Conservation (phyloP, 2,329 filamentous ascomycete genomes). For the Fusarium guadeloupense region DNA sequence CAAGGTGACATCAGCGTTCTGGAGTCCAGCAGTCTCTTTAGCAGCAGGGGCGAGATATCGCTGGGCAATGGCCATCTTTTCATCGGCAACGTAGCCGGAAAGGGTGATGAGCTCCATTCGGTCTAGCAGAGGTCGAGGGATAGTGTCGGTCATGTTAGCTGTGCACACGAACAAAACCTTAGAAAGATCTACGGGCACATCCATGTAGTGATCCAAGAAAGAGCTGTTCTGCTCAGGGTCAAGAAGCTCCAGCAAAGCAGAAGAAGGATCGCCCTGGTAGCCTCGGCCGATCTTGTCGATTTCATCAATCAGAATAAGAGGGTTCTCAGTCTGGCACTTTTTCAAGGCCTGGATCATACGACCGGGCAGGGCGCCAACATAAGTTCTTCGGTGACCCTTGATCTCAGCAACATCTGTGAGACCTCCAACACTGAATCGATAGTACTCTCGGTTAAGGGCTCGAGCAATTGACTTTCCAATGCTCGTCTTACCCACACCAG, state of each 20-base stretch:
- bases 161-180: constrained; percentile 99
- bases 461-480: constrained; percentile 98
- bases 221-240: constrained; percentile 98
- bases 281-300: constrained; percentile 98
- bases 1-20: constrained; percentile 89
- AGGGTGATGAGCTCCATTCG: constrained; percentile 98
- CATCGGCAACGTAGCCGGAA: constrained; percentile 95
- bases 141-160: constrained; percentile 98
- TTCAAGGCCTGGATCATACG: constrained; percentile 98
- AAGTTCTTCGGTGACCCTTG: constrained; percentile 95
- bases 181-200: constrained; percentile 95
- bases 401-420: constrained; percentile 98
- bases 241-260: constrained; percentile 89
- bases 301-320: constrained; percentile 94
- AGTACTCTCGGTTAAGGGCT: constrained; percentile 94
- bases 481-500: constrained; percentile 97
- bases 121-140: constrained; percentile 90
- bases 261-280: constrained; percentile 95
- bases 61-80: constrained; percentile 99
- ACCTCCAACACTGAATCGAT: constrained; percentile 96
- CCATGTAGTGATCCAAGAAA: constrained; percentile 98
- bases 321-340: constrained; percentile 99
- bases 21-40: constrained; percentile 91
- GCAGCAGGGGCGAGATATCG: constrained; percentile 91
- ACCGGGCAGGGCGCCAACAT: constrained; percentile 93